Base-by-base conservation (phyloP, 1,139 yeast genomes). In the Candida tetrigidarum region DNA sequence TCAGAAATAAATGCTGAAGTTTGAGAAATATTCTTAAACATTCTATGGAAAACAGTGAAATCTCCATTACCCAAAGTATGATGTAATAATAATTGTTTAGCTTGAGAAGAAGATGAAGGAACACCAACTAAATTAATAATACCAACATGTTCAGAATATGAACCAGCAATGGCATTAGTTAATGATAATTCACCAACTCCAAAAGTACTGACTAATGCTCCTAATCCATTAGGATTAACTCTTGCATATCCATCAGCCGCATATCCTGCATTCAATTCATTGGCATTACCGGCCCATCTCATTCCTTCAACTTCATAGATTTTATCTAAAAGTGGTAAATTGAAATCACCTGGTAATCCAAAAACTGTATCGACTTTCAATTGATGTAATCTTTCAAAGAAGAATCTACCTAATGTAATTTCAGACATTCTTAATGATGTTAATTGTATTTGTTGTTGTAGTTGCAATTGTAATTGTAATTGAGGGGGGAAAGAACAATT, bases 1-100 rank as follows among this genome's bases (percentile, higher is more conserved):
- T 84, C 86, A 41, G 80, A 77, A 59, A 89, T 67, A 61, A 83
- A 76, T 38, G 83, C 81, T 33, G 87, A 74, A 53, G 89, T 83
- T 54, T 77, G 80, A 54, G 86, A 76, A 60, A 88, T 84, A 65
- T 82, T 76, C 52, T 81, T 77, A 42, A 89, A 83, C 73, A 72
- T 67, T 53, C 73, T 63, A 58, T 71, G 76, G 67, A 69, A 72
- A 23, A 70, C 76, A 26, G 76, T 71, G 54, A 69, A 72, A 56
- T 71, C 77, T 34, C 78, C 76, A 51, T 71, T 71, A 42, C 76
- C 77, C 55, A 72, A 66, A 37, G 78, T 72, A 57, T 72, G 78
- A 59, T 71, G 76, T 50, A 71, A 67, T 52, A 63, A 59, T 41
- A 69, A 56, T 49, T 69, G 74, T 51, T 68, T 69, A 18, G 69